Evolutionary conservation across 2,329 filamentous ascomycete genomes (phyloP).

Genomic region (Cladosporium sp.): DNA sequence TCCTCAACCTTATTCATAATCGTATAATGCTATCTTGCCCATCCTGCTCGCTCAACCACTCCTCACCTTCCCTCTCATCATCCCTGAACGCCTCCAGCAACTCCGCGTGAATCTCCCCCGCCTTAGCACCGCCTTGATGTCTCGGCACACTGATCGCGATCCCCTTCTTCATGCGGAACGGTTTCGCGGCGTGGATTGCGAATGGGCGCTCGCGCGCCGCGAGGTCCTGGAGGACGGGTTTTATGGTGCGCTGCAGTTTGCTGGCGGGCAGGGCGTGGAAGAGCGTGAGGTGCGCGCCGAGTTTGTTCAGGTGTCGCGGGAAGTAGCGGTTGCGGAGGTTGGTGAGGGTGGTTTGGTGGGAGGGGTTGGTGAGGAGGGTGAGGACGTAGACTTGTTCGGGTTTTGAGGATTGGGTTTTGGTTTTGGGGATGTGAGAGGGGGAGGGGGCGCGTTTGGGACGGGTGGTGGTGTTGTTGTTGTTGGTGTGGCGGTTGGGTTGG

Average conservation of each 20-base stretch:
- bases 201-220: slow-evolving; percentile 33
- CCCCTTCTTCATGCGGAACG: slow-evolving; percentile 39
- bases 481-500: background rate
- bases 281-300: slow-evolving; percentile 42
- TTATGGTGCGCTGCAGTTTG: slow-evolving; percentile 32
- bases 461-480: slow-evolving; percentile 6
- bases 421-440: slow-evolving; percentile 29
- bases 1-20: slow-evolving; percentile 46
- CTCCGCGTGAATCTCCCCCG: slow-evolving; percentile 33
- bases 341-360: slow-evolving; percentile 37
- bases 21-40: slow-evolving; percentile 41
- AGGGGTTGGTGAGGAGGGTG: slow-evolving; percentile 38
- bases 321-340: slow-evolving; percentile 39
- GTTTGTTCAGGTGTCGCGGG: slow-evolving; percentile 39
- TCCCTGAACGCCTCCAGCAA: slow-evolving; percentile 35
- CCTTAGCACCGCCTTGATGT: slow-evolving; percentile 24
- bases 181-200: slow-evolving; percentile 34
- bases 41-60: slow-evolving; percentile 42
- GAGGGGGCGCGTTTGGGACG: slow-evolving; percentile 17
- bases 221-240: slow-evolving; percentile 30
- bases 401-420: slow-evolving; percentile 23
- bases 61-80: slow-evolving; percentile 24
- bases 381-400: slow-evolving; percentile 40
- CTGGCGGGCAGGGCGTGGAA: slow-evolving; percentile 44
- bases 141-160: slow-evolving; percentile 37